Evolutionary conservation across 352 stramenopile species (phyloP).

Genomic region (Pythium aristosporum): DNA sequence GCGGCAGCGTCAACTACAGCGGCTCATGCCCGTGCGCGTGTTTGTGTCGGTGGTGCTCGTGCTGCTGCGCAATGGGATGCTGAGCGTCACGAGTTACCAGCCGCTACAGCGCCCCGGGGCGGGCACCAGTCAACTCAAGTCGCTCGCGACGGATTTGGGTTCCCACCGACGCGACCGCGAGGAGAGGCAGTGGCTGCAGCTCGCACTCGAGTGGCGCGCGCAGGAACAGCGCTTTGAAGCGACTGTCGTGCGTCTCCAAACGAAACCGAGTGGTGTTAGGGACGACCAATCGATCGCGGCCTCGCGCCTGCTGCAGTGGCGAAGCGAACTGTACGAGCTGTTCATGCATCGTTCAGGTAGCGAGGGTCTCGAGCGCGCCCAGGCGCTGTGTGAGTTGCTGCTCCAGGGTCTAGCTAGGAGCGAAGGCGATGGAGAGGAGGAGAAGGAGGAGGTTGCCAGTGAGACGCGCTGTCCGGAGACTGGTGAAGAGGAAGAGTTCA

Average conservation of each 20-base stretch:
- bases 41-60: slow-evolving; percentile 66
- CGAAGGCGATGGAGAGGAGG: neutral
- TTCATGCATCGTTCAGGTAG: slow-evolving; percentile 35
- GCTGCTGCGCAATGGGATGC: slow-evolving; percentile 51
- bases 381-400: slow-evolving; percentile 17
- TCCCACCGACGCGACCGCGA: slow-evolving; percentile 35
- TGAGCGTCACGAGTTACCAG: slow-evolving; percentile 57
- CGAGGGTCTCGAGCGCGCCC: slow-evolving; percentile 33
- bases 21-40: slow-evolving; percentile 56
- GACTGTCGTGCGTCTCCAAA: slow-evolving; percentile 48
- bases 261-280: neutral
- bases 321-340: slow-evolving; percentile 55
- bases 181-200: slow-evolving; percentile 44
- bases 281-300: slow-evolving; percentile 25
- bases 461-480: neutral
- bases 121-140: neutral
- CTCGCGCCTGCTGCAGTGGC: slow-evolving; percentile 42
- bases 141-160: neutral
- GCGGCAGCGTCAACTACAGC: slow-evolving; percentile 48
- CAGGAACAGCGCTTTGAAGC: slow-evolving; percentile 54
- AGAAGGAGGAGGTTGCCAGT: too few species aligned
- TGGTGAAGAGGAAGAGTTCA: neutral
- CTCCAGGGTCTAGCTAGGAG: neutral
- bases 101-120: slow-evolving; percentile 24
- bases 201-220: slow-evolving; percentile 54